Evolutionary conservation across 1,284 basidiomycete species (phyloP), one percentile per base, ranked within the genome.

Genomic region (Crocinoboletus sp.): DNA sequence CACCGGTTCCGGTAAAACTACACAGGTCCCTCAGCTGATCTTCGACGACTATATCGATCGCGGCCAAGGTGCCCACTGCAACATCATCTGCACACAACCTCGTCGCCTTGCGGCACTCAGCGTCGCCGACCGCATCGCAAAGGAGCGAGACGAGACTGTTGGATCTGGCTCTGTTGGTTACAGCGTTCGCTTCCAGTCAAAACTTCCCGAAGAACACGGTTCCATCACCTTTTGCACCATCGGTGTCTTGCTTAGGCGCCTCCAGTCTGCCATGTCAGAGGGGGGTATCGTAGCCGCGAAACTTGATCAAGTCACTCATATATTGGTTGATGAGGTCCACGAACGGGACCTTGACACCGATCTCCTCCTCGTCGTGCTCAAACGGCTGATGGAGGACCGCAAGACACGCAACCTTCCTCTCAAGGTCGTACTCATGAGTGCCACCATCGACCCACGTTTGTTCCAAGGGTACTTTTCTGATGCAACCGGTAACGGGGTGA

Each of bases 301-400:
- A 48, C 72, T 97, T 52, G 93, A 97, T 57, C 74, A 82, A 45
- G 77, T 96, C 37, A 93, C 94, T 7, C 94, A 98, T 67, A 79
- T 98, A 49, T 69, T 97, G 30, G 89, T 97, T 32, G 94, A 99
- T 65, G 94, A 99, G 67, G 94, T 95, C 3, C 94, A 99, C 65
- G 94, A 97, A 67, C 84, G 94, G 24, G 94, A 96, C 59, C 83
- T 97, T 46, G 94, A 97, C 62, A 96, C 92, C 0, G 95, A 98
- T 65, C 70, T 98, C 36, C 69, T 95, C 36, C 78, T 99, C 8
- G 91, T 95, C 46, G 91, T 95, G 11, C 76, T 98, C 52, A 94
- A 95, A 69, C 82, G 89, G 17, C 67, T 96, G 16, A 66, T 96
- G 53, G 79, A 77, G 6, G 86, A 94, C 53, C 79, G 94, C 52